Percentiles rank a stretch among this genome's conserved stretches.
phyloP scores from a whole-genome alignment of 169 alveolate genomes.

The Eimeria falciformis region DNA sequence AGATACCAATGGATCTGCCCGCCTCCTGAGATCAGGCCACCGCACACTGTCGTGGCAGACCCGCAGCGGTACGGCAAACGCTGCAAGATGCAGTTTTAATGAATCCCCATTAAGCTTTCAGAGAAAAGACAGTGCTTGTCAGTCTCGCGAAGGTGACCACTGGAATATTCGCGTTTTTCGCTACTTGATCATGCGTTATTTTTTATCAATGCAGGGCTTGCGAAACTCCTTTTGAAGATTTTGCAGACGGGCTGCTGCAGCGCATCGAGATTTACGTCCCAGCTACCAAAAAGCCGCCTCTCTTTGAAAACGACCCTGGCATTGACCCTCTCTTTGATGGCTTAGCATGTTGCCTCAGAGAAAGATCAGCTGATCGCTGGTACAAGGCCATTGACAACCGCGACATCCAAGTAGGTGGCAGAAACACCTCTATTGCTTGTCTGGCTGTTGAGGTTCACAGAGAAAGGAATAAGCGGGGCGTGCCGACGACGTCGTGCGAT shows the following conservation, averaged over 20 bases:
- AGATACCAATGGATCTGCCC: conserved; percentile 73
- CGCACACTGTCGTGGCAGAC: conserved; percentile 72
- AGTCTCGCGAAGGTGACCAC: too few species aligned
- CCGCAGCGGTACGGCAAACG: conserved; percentile 36
- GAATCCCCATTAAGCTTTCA: too few species aligned
- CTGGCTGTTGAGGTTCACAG: too few species aligned
- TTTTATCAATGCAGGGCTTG: conserved; percentile 53
- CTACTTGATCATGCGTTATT: too few species aligned
- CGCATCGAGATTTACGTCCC: conserved; percentile 57
- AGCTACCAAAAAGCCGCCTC: conserved; percentile 42
- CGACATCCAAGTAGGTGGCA: conserved; percentile 76
- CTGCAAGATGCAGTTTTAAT: not conserved
- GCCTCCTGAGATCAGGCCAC: conserved; percentile 66
- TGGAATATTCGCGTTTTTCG: too few species aligned
- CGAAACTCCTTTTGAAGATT: conserved; percentile 45
- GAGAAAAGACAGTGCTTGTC: too few species aligned
- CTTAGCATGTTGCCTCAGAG: conserved; percentile 78
- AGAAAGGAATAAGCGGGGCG: too few species aligned
- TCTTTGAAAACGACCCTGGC: conserved; percentile 66
- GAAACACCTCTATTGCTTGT: too few species aligned
- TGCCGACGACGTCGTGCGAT: too few species aligned
- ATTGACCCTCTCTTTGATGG: conserved; percentile 75
- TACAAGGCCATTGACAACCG: conserved; percentile 78
- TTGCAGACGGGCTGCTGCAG: conserved; percentile 57
- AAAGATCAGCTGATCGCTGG: conserved; percentile 76